These are phyloP conservation scores for Penicillium malachiteum DNA, from an alignment of 495 filamentous ascomycete species.

Conservation along the genomic window DNA sequence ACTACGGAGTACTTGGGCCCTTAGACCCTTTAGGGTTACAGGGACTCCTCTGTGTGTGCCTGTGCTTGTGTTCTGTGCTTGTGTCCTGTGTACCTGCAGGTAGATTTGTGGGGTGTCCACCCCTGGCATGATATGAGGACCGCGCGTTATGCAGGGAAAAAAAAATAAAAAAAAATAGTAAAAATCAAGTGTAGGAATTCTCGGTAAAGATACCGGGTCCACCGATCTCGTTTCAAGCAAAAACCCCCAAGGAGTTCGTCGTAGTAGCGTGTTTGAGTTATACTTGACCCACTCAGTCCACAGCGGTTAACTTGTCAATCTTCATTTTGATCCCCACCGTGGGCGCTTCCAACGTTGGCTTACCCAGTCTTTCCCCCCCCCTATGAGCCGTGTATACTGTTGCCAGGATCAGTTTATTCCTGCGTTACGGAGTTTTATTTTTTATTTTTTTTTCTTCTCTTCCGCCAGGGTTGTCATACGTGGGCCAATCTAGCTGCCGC, in stretches of 20 bases:
- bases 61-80: not conserved
- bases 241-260: constrained; percentile 19
- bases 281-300: constrained; percentile 17
- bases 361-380: not conserved
- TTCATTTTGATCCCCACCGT: not conserved
- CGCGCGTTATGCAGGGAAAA: not conserved
- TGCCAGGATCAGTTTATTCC: no score
- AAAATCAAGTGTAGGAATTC: not conserved
- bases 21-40: constrained; percentile 4
- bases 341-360: not conserved
- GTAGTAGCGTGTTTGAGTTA: constrained; percentile 31
- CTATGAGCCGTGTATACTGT: not conserved
- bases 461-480: not conserved
- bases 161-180: not conserved
- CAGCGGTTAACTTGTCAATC: constrained; percentile 24
- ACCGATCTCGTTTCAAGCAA: constrained; percentile 13
- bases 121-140: constrained; percentile 1
- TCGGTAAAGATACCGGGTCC: constrained; percentile 3
- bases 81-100: not conserved
- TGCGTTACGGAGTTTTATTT: not conserved
- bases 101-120: not conserved
- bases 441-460: not conserved
- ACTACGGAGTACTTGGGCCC: not conserved
- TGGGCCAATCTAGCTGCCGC: constrained; percentile 22
- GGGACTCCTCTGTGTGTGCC: not conserved